Conservation (phyloP, 2,329 filamentous ascomycete genomes). For the Neurospora crassa region DNA sequence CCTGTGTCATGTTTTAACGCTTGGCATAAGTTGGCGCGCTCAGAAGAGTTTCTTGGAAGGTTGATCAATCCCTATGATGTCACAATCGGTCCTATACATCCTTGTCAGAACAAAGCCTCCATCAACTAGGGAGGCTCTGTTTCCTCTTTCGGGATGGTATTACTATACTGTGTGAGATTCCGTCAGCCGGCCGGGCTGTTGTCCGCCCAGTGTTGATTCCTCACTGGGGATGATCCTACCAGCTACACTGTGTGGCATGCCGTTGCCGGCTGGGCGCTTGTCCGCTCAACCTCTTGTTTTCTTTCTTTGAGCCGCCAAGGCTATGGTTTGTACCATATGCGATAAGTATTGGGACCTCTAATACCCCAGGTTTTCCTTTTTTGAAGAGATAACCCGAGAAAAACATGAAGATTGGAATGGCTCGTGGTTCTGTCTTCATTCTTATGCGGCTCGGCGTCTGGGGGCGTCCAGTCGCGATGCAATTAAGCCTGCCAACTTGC, state of each 20-base stretch:
- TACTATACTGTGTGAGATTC: not conserved
- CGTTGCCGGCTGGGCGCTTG: not conserved
- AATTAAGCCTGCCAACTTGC: not conserved
- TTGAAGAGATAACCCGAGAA: not conserved
- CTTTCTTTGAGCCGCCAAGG: not conserved
- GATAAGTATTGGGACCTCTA: not conserved
- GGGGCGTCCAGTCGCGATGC: not conserved
- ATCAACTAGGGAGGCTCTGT: not conserved
- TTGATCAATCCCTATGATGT: not conserved
- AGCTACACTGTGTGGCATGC: not conserved
- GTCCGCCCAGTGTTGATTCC: not conserved
- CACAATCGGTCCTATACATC: not conserved
- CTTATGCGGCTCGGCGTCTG: not conserved
- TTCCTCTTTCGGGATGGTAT: not conserved
- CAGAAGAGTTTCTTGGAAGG: not conserved
- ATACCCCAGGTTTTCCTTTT: not conserved
- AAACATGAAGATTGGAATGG: not conserved
- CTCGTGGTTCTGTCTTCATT: not conserved
- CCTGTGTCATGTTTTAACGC: not conserved
- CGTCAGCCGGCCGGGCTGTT: not conserved
- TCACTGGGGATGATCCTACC: not conserved
- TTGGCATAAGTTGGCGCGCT: not conserved
- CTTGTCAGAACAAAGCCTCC: not conserved
- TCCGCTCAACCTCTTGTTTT: not conserved
- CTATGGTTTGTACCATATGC: not conserved